Evolutionary conservation across 768 basidiomycete species (phyloP).

Genomic region (Boletus bicolor): DNA sequence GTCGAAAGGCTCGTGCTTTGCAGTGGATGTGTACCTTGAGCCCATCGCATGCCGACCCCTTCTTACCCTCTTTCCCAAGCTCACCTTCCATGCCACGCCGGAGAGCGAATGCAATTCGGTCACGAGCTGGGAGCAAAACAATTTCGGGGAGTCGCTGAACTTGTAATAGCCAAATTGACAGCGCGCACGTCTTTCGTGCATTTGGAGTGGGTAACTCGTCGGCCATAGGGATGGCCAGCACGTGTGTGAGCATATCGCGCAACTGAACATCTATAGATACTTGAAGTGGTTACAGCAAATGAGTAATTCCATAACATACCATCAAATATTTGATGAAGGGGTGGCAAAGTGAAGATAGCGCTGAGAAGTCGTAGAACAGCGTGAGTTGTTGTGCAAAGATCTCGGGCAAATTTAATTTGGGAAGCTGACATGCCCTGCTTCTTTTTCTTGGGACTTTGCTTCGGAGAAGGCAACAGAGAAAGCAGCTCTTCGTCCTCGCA

Average conservation of each 20-base stretch:
- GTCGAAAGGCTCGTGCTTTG: constrained; percentile 6
- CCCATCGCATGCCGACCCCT: constrained; percentile 75
- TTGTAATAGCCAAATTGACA: constrained; percentile 74
- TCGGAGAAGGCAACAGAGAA: constrained; percentile 61
- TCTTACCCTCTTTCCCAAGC: constrained; percentile 86
- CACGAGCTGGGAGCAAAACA: constrained; percentile 58
- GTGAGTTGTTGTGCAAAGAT: constrained; percentile 72
- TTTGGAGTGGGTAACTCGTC: constrained; percentile 73
- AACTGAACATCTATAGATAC: constrained; percentile 52
- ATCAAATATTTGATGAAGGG: constrained; percentile 57
- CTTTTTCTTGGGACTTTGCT: constrained; percentile 52
- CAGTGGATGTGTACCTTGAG: constrained; percentile 52
- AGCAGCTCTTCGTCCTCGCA: constrained; percentile 26
- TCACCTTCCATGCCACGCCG: constrained; percentile 79
- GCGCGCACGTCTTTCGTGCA: constrained; percentile 79
- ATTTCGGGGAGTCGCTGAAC: constrained; percentile 61
- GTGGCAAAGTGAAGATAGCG: constrained; percentile 57
- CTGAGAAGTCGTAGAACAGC: constrained; percentile 65
- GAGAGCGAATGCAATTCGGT: constrained; percentile 68
- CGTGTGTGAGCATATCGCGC: constrained; percentile 53
- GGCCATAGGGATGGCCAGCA: constrained; percentile 72
- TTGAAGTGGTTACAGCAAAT: constrained; percentile 5
- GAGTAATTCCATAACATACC: constrained; percentile 39
- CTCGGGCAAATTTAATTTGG: constrained; percentile 75
- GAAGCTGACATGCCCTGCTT: constrained; percentile 73